Evolutionary conservation across 352 stramenopile genomes (phyloP).

Genomic region (Plasmopara muralis): DNA sequence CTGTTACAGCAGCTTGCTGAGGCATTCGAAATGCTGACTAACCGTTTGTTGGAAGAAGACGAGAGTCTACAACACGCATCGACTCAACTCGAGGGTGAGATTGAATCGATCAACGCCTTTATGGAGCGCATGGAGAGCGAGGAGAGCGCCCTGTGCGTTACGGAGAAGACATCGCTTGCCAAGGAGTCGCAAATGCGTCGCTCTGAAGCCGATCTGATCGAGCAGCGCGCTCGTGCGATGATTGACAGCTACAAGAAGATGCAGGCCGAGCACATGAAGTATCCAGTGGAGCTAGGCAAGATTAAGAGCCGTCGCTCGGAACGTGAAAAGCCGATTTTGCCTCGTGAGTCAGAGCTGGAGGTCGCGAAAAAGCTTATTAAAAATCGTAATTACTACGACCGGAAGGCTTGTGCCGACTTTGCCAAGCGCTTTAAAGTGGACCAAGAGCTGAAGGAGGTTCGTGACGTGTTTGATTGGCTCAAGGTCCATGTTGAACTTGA

Average conservation of each 20-base stretch:
- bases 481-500: constrained; percentile 66
- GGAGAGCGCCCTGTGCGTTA: constrained; percentile 73
- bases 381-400: constrained; percentile 86
- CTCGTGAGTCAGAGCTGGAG: constrained; percentile 71
- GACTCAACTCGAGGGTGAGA: constrained; percentile 74
- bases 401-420: constrained; percentile 72
- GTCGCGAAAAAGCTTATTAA: constrained; percentile 74
- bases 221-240: constrained; percentile 74
- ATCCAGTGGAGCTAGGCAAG: constrained; percentile 74
- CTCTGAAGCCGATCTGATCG: constrained; percentile 72
- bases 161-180: constrained; percentile 77
- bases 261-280: constrained; percentile 81
- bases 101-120: constrained; percentile 84
- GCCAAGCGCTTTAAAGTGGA: constrained; percentile 81
- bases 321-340: constrained; percentile 57
- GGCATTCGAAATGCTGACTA: constrained; percentile 84
- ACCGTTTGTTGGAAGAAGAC: constrained; percentile 79
- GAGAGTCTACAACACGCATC: constrained; percentile 79
- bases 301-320: constrained; percentile 71
- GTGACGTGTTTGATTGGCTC: constrained; percentile 82
- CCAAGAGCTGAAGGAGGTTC: constrained; percentile 75
- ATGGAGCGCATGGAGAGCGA: constrained; percentile 88
- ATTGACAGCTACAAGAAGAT: constrained; percentile 88
- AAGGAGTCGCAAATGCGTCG: constrained; percentile 81
- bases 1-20: constrained; percentile 80